Evolutionary conservation across 2,329 filamentous ascomycete genomes (phyloP), one percentile per base, ranked within the genome.

Genomic region (Ophiostoma sp.): DNA sequence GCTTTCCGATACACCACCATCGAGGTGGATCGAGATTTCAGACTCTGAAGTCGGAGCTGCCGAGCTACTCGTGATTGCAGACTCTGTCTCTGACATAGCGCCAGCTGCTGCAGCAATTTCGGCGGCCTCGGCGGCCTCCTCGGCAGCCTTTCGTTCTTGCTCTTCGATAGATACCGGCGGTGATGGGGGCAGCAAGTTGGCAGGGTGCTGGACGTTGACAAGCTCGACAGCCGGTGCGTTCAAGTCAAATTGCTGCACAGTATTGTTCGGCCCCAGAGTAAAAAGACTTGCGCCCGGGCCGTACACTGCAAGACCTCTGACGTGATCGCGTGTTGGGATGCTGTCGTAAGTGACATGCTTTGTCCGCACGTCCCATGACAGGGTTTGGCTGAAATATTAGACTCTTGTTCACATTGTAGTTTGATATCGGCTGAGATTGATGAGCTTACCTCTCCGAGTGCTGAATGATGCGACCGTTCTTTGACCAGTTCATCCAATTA

Each of bases 401-500:
- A 62, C 27, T 55, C n/a, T 55, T 27, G 27, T n/a, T 11, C 27
- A 4, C 5, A 27, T 52, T 18, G 16, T 55, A 18, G 9, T 68
- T 52, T 36, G 52, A 65, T 58, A n/a, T 14, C 7, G 3, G 18
- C 12, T 4, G 8, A 1, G 44, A 47, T 42, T 9, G n/a, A 16
- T 36, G 9, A n/a, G n/a, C 38, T 42, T 14, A 63, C 60, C 40
- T 42, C 78, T 97, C 92, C 5, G 91, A 90, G 78, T 88, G 93
- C 78, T 99, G 95, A 72, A 99, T 88, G 72, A 99, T 93, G 73
- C 93, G 90, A 52, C 95, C 95, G 80, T 97, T 98, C 80, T 97
- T 98, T 0, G 95, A 98, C 95, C 95, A 99, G 27, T 88, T 90
- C 83, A 97, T 93, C 95, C 95, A 99, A 76, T 96, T 97, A 49